Percentiles rank a stretch among this genome's conserved stretches.
Evolutionary conservation across 2,329 filamentous ascomycete genomes (phyloP).

Genomic region (Exophiala sideris): DNA sequence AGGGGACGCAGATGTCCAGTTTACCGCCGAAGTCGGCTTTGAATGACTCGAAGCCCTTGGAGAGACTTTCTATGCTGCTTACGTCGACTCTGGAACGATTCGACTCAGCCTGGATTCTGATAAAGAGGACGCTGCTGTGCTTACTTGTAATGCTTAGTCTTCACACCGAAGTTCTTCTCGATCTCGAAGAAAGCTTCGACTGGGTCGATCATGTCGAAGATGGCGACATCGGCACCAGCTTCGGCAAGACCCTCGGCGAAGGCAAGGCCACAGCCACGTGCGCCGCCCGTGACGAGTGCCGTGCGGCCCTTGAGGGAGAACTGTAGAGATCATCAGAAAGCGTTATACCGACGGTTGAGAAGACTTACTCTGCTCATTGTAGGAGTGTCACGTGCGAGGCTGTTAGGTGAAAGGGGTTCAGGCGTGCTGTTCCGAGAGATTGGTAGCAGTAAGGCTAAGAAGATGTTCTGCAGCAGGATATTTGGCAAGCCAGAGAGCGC

Average conservation of each 20-base stretch:
- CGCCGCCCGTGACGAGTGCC: conserved; percentile 47
- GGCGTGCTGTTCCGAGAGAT: no score
- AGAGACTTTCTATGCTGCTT: conserved; percentile 33
- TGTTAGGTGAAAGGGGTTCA: neutral
- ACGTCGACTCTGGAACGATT: conserved; percentile 39
- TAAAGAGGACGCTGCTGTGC: conserved; percentile 2
- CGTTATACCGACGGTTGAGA: neutral
- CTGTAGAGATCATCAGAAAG: conserved; percentile 29
- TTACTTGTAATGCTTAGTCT: conserved; percentile 40
- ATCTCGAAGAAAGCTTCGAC: conserved; percentile 40
- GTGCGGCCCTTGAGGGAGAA: conserved; percentile 51
- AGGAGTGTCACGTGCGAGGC: conserved; percentile 6
- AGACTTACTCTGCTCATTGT: conserved; percentile 13
- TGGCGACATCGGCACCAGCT: conserved; percentile 44
- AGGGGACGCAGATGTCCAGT: conserved; percentile 46
- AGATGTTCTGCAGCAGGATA: no score
- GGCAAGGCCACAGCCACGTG: conserved; percentile 45
- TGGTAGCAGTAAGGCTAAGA: no score
- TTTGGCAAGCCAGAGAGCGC: no score
- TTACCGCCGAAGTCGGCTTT: conserved; percentile 36
- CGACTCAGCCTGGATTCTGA: neutral
- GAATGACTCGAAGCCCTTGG: conserved; percentile 34
- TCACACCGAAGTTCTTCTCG: conserved; percentile 41
- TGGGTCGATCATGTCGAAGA: conserved; percentile 47
- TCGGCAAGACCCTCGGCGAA: conserved; percentile 46